These are phyloP conservation scores for Stachybotrys chlorohalonatus DNA, from an alignment of 2,329 filamentous ascomycete species.

Conservation along the genomic window DNA sequence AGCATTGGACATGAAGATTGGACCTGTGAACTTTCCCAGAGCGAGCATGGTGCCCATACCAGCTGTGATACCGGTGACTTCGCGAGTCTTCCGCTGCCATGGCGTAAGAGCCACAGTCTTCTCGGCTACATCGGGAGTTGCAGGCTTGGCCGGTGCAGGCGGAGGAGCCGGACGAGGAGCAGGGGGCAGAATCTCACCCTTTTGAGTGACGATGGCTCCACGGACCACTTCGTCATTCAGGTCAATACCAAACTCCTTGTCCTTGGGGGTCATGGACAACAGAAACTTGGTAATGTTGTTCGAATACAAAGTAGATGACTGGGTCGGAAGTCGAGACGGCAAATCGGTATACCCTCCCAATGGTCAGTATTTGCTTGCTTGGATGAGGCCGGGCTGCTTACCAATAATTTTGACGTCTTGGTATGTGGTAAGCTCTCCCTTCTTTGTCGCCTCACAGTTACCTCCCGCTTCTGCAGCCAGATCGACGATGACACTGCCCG, in stretches of 20 bases:
- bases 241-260: slow-evolving; percentile 73
- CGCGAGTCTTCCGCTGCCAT: slow-evolving; percentile 69
- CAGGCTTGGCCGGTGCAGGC: slow-evolving; percentile 36
- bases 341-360: slow-evolving; percentile 69
- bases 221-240: slow-evolving; percentile 78
- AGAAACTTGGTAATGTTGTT: slow-evolving; percentile 91
- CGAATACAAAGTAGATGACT: slow-evolving; percentile 82
- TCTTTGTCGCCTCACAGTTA: slow-evolving; percentile 75
- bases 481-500: slow-evolving; percentile 81
- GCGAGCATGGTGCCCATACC: slow-evolving; percentile 69
- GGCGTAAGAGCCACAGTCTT: slow-evolving; percentile 63
- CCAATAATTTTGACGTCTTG: slow-evolving; percentile 80
- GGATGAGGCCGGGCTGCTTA: slow-evolving; percentile 23
- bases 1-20: slow-evolving; percentile 79
- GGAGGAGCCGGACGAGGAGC: slow-evolving; percentile 59
- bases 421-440: slow-evolving; percentile 60
- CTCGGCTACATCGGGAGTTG: slow-evolving; percentile 32
- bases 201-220: slow-evolving; percentile 71
- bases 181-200: slow-evolving; percentile 67
- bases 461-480: slow-evolving; percentile 81
- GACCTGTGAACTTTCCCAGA: slow-evolving; percentile 71
- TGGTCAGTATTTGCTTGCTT: not conserved
- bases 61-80: slow-evolving; percentile 65
- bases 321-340: slow-evolving; percentile 76
- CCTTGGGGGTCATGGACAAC: slow-evolving; percentile 69